phyloP scores from a whole-genome alignment of 768 basidiomycete genomes.

The Podaxis sp. region DNA sequence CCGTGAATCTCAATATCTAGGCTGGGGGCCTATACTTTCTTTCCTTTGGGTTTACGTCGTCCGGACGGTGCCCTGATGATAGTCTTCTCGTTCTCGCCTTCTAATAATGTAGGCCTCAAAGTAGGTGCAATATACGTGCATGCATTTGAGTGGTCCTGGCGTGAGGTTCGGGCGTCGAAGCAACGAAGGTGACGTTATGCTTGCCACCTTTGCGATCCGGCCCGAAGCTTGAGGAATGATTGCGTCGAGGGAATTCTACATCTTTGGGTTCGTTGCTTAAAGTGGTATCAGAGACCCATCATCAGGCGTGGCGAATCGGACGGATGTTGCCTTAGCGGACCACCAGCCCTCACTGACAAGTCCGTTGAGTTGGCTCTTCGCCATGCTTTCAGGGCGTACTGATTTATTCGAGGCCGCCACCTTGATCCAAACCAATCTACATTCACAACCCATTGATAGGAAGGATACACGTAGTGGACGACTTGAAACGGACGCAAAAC shows the following conservation, averaged over 20 bases:
- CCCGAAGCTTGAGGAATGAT: background rate
- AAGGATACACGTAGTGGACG: background rate
- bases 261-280: background rate
- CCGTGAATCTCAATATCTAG: slow-evolving; percentile 5
- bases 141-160: slow-evolving; percentile 13
- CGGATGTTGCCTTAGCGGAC: background rate
- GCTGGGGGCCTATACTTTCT: background rate
- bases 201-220: too few relatives aligned
- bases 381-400: background rate
- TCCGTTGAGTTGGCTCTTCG: background rate
- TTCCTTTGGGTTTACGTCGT: background rate
- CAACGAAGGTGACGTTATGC: too few relatives aligned
- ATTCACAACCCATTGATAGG: background rate
- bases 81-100: background rate
- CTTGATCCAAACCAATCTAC: background rate
- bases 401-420: background rate
- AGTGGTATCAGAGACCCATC: background rate
- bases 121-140: slow-evolving; percentile 17
- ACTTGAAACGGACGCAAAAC: background rate
- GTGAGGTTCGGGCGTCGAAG: too few relatives aligned
- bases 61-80: background rate
- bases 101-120: background rate
- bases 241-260: background rate
- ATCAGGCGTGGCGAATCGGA: background rate
- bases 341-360: background rate